Evolutionary conservation across 495 filamentous ascomycete species (phyloP).

Genomic region (Aspergillus taichungensis): DNA sequence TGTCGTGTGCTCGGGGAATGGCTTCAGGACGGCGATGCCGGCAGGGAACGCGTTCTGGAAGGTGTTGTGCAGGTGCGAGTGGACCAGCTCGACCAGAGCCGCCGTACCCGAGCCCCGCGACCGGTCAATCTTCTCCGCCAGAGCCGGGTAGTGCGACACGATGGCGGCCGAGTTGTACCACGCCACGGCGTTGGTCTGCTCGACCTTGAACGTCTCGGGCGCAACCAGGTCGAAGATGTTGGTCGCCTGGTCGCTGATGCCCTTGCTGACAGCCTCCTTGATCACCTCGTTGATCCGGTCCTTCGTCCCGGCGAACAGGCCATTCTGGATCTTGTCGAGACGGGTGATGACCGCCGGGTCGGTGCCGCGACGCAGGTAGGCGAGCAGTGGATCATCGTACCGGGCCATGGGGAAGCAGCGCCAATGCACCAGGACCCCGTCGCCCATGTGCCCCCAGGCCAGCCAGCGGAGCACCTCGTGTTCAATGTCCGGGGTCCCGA

Average conservation of each 20-base stretch:
- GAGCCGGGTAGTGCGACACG: constrained; percentile 50
- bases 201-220: constrained; percentile 51
- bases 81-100: constrained; percentile 65
- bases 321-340: constrained; percentile 63
- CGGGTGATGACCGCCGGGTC: constrained; percentile 58
- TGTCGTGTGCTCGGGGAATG: constrained; percentile 62
- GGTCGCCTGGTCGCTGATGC: constrained; percentile 40
- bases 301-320: constrained; percentile 67
- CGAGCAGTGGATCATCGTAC: constrained; percentile 62
- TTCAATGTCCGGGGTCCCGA: constrained; percentile 46
- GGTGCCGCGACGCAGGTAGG: constrained; percentile 62
- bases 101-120: constrained; percentile 48
- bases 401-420: constrained; percentile 78
- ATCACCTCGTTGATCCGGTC: constrained; percentile 56
- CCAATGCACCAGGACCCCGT: constrained; percentile 72
- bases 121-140: constrained; percentile 52
- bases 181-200: constrained; percentile 61
- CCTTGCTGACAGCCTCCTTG: constrained; percentile 20
- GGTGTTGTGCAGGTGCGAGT: constrained; percentile 74
- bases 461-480: constrained; percentile 76
- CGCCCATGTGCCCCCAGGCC: constrained; percentile 91
- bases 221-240: constrained; percentile 50
- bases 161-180: constrained; percentile 63
- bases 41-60: constrained; percentile 70
- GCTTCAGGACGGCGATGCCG: constrained; percentile 74